Evolutionary conservation across 768 basidiomycete genomes (phyloP).

Genomic region (Boletus rubescentipes): DNA sequence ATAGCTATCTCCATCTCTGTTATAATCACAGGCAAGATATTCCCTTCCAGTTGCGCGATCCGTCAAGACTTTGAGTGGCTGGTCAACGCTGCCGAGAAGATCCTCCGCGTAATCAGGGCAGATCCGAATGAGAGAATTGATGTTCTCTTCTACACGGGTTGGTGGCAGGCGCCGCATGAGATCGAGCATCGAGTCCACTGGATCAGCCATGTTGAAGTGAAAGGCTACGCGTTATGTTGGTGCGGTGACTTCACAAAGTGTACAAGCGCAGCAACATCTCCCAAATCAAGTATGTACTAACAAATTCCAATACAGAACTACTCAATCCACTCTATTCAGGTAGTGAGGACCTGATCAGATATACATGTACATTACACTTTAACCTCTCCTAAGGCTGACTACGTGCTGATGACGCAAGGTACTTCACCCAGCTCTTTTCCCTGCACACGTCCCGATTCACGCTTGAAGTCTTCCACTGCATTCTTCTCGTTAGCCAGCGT

Average conservation of each 20-base stretch:
- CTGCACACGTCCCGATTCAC: slow-evolving; percentile 34
- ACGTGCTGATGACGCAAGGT: background rate
- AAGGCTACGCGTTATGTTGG: slow-evolving; percentile 4
- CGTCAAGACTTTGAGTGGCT: slow-evolving; percentile 79
- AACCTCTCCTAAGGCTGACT: background rate
- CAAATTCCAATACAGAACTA: too few relatives aligned
- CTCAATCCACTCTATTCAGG: too few relatives aligned
- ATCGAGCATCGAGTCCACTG: slow-evolving; percentile 92
- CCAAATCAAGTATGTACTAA: slow-evolving; percentile 16
- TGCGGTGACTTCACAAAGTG: background rate
- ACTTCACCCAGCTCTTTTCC: slow-evolving; percentile 13
- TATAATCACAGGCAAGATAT: slow-evolving; percentile 93
- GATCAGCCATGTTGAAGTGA: slow-evolving; percentile 56
- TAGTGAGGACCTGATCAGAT: background rate
- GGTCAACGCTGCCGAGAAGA: slow-evolving; percentile 91
- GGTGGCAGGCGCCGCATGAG: slow-evolving; percentile 96
- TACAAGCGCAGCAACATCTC: background rate
- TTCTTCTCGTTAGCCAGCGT: slow-evolving; percentile 60
- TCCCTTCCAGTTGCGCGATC: slow-evolving; percentile 84
- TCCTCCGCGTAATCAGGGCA: slow-evolving; percentile 95
- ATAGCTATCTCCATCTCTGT: slow-evolving; percentile 88
- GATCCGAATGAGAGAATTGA: slow-evolving; percentile 74
- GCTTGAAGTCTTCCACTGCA: slow-evolving; percentile 33
- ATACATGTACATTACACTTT: background rate
- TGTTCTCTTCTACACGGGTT: slow-evolving; percentile 82